Base-by-base conservation (phyloP, 768 basidiomycete genomes). In the Hysterangium stoloniferum region DNA sequence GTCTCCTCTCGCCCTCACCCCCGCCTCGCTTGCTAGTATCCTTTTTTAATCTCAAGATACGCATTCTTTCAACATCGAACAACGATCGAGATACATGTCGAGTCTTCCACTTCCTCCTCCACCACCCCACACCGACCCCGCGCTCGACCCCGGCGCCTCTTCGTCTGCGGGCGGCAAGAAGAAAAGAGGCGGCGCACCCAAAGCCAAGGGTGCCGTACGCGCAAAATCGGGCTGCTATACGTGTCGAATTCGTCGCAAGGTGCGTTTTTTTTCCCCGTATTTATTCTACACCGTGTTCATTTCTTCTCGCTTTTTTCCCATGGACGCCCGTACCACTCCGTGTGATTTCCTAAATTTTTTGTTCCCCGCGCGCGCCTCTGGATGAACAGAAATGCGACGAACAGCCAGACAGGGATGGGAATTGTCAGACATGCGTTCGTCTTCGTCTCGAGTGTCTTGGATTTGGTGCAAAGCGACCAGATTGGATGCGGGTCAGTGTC, bases 191-290 rank as follows among this genome's bases (percentile, higher is more conserved):
- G 77, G 77, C 59, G 71, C 76, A 63, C 75, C 80, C 55, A 88
- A 88, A 64, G 74, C 79, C 55, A 90, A 88, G 73, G 86, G 84
- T 63, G 82, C 84, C 49, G 78, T 83, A 25, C 82, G 87, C 62
- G 87, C 86, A 49, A 90, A 90, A 76, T 84, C 85, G 47, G 87
- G 88, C 57, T 91, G 88, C 65, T 90, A 88, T 69, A 90, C 87
- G 51, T 90, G 87, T 71, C 77, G 87, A 60, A 86, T 90, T 34
- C 78, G 88, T 57, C 75, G 87, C 60, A 89, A 90, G 84, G 87
- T 86, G 44, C 35, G 66, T 65, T 34, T 35, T 33, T 50, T 22
- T 34, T 36, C 28, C 29, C 38, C 38, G 11, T 29, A 7, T 34
- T 31, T 50, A 6, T 37, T 34, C 6, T 24, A 12, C 32, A 19